Evolutionary conservation across 73 alveolate genomes (phyloP).

Genomic region (Tetrahymena thermophila): DNA sequence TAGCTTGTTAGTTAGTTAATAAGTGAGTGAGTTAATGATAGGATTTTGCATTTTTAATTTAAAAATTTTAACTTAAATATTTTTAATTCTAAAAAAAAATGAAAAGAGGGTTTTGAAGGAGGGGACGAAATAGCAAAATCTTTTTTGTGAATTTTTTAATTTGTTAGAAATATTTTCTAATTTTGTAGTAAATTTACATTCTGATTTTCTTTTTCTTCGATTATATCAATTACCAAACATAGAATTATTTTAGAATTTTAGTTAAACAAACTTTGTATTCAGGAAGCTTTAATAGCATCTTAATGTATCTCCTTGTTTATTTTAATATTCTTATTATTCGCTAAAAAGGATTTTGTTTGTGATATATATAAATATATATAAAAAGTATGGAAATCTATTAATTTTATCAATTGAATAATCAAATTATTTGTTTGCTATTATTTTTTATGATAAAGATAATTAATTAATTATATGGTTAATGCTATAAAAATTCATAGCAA

Average conservation of each 20-base stretch:
- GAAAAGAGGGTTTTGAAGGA: background rate
- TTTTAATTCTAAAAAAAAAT: no score
- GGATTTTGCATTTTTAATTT: background rate
- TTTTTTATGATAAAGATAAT: no score
- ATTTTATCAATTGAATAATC: background rate
- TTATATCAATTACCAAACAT: no score
- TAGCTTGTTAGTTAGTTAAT: background rate
- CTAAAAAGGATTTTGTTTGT: background rate
- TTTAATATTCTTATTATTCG: background rate
- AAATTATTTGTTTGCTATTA: background rate
- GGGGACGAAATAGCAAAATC: background rate
- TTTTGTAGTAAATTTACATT: background rate
- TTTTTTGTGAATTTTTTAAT: background rate
- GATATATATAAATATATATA: no score
- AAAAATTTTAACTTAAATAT: background rate
- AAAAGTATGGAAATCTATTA: background rate
- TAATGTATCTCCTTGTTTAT: background rate
- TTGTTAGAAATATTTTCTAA: background rate
- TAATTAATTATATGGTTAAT: background rate
- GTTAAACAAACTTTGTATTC: background rate
- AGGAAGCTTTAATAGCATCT: background rate
- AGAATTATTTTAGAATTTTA: background rate
- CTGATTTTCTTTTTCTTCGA: no score
- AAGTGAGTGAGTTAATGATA: background rate
- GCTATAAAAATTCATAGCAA: background rate